Evolutionary conservation across 2,329 filamentous ascomycete species (phyloP), one percentile per base, ranked within the genome.

Genomic region (Alternaria triticina): DNA sequence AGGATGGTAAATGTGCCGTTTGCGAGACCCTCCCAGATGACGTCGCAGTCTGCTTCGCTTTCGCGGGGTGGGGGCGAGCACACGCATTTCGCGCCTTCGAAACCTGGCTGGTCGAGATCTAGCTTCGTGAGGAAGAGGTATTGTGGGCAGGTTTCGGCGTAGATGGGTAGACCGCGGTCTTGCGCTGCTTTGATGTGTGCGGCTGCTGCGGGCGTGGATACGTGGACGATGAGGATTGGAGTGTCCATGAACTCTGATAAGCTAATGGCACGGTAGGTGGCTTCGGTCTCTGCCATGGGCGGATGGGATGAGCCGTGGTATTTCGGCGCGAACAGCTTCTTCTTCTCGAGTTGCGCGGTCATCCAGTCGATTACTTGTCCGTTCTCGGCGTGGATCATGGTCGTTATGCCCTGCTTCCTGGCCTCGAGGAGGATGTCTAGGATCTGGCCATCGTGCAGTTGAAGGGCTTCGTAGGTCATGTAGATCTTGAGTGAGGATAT

Each of bases 321-420:
- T 62, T 83, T 84, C 1, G 85, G 85, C 3, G 81, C 84, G 47
- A 83, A 82, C 5, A 85, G 72, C 22, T 81, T 79, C 28, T 80
- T 78, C 51, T 82, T 80, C 64, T 86, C 85, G 13, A 87, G 82
- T 56, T 85, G 83, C 40, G 82, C 80, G 1, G 85, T 87, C 63
- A 87, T 83, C 85, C 84, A 86, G 54, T 85, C 80, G 36, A 87
- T 83, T 17, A 86, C 81, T 57, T 86, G 83, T 23, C 83, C 83
- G 64, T 87, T 87, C 68, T 87, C 85, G 1, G 85, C 84, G 65
- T 87, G 85, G 45, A 87, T 82, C 82, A 87, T 87, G 20, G 86
- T 88, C 11, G 85, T 81, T 51, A 87, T 85, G 22, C 79, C 73
- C 57, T 82, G 81, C 75, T 75, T 80, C 57, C 67, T 79, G 62